These are phyloP conservation scores for Coemansia guatemalensis DNA, from an alignment of 192 early-diverging fungal species.

Conservation along the genomic window DNA sequence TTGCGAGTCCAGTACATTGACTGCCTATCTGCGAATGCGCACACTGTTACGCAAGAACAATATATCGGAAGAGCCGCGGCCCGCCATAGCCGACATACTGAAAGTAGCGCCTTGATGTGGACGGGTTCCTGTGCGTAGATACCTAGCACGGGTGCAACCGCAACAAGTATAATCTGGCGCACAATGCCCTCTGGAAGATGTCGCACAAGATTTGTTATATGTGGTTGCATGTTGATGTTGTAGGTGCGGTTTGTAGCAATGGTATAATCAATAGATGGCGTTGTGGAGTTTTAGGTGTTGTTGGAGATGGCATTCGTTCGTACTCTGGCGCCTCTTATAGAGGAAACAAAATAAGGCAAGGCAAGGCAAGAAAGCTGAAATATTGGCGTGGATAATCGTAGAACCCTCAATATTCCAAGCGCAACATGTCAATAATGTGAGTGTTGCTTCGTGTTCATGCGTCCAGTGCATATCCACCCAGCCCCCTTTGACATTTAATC, in stretches of 20 bases:
- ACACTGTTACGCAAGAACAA: constrained; percentile 13
- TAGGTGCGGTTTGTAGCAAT: background rate
- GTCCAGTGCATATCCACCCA: background rate
- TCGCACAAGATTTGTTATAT: constrained; percentile 1
- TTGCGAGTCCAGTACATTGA: constrained; percentile 26
- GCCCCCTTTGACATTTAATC: background rate
- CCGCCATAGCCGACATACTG: constrained; percentile 24
- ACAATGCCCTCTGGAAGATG: constrained; percentile 19
- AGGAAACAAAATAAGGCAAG: background rate
- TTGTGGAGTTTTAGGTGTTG: background rate
- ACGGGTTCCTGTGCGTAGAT: constrained; percentile 16
- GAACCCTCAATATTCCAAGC: background rate
- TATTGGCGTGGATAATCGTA: background rate
- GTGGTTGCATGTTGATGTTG: background rate
- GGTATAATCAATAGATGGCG: background rate
- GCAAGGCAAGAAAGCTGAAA: background rate
- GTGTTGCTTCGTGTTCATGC: background rate
- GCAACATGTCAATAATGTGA: background rate
- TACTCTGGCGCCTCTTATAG: background rate
- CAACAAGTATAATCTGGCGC: constrained; percentile 3
- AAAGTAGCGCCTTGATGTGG: constrained; percentile 8
- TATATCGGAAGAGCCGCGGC: constrained; percentile 23
- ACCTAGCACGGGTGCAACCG: background rate
- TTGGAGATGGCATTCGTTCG: background rate
- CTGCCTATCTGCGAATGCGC: constrained; percentile 1